Conservation (phyloP, 805 yeast genomes). For the Spathaspora girioi region DNA sequence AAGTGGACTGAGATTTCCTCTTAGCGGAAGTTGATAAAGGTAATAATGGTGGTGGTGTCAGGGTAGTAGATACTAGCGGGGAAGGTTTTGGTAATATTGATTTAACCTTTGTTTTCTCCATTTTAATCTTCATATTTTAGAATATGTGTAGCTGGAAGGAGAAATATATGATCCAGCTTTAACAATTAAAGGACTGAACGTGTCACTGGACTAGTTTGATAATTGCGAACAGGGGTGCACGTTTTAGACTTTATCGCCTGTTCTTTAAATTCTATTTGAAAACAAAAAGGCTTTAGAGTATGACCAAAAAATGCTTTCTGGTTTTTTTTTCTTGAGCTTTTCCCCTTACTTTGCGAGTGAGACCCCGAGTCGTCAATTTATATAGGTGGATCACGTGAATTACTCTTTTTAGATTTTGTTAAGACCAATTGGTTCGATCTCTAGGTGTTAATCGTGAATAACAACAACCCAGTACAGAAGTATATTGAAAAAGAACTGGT, state of each 20-base stretch:
- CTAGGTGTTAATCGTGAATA: too few species aligned
- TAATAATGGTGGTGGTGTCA: constrained; percentile 4
- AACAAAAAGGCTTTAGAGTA: not conserved
- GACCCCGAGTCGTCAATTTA: not conserved
- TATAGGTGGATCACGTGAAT: not conserved
- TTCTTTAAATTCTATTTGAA: not conserved
- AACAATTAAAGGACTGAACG: too few species aligned
- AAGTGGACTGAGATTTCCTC: not conserved
- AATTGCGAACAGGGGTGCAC: too few species aligned
- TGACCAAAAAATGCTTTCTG: not conserved
- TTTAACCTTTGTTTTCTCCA: constrained; percentile 39
- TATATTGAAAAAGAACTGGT: too few species aligned
- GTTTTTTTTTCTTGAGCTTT: too few species aligned
- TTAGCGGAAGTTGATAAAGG: not conserved
- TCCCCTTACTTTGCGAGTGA: not conserved
- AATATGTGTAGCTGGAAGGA: not conserved
- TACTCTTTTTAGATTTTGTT: too few species aligned
- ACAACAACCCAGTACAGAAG: too few species aligned
- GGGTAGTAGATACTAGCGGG: constrained; percentile 13
- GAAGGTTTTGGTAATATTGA: constrained; percentile 42
- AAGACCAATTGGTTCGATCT: too few species aligned
- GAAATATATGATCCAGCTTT: not conserved
- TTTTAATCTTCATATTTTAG: constrained; percentile 8
- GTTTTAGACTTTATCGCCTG: not conserved
- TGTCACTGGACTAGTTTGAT: too few species aligned